These are phyloP conservation scores for Neopestalotiopsis clavispora DNA, from an alignment of 2,329 filamentous ascomycete species.

Conservation along the genomic window DNA sequence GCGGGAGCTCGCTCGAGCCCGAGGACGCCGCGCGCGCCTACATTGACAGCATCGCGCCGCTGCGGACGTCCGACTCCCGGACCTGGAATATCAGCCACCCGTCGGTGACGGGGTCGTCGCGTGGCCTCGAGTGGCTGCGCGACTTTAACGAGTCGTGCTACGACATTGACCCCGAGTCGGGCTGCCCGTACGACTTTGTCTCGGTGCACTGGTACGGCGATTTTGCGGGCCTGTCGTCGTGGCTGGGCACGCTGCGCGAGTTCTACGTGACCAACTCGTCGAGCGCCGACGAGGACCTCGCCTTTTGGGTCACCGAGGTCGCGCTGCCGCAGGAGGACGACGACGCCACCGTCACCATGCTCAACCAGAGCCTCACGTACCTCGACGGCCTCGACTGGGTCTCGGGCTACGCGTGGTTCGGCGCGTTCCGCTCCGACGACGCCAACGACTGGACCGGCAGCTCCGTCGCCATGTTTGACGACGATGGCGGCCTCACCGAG, in stretches of 20 bases:
- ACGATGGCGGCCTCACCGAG: conserved; percentile 42
- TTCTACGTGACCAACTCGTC: conserved; percentile 38
- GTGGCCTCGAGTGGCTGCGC: conserved; percentile 44
- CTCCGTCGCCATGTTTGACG: conserved; percentile 41
- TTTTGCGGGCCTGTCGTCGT: conserved; percentile 39
- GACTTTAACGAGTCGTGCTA: conserved; percentile 46
- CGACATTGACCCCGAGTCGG: conserved; percentile 38
- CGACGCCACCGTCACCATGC: conserved; percentile 42
- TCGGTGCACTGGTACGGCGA: conserved; percentile 47
- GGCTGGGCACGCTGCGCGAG: conserved; percentile 39
- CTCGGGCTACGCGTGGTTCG: conserved; percentile 47
- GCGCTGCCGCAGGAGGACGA: conserved; percentile 40
- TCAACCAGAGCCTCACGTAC: conserved; percentile 43
- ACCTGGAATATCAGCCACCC: conserved; percentile 46
- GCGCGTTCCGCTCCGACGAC: conserved; percentile 41
- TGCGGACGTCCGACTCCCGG: conserved; percentile 30
- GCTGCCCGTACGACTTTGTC: conserved; percentile 46
- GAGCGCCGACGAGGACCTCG: conserved; percentile 23
- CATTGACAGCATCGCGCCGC: conserved; percentile 40
- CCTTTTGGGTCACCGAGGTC: conserved; percentile 47
- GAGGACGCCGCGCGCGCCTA: conserved; percentile 44
- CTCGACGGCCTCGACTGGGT: conserved; percentile 40
- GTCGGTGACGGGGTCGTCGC: conserved; percentile 43
- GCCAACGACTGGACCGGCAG: conserved; percentile 46
- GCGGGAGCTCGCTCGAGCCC: conserved; percentile 43